These are phyloP conservation scores for Melocanna baccifera DNA, from an alignment of 176 grass and related monocot species.

Conservation along the genomic window DNA sequence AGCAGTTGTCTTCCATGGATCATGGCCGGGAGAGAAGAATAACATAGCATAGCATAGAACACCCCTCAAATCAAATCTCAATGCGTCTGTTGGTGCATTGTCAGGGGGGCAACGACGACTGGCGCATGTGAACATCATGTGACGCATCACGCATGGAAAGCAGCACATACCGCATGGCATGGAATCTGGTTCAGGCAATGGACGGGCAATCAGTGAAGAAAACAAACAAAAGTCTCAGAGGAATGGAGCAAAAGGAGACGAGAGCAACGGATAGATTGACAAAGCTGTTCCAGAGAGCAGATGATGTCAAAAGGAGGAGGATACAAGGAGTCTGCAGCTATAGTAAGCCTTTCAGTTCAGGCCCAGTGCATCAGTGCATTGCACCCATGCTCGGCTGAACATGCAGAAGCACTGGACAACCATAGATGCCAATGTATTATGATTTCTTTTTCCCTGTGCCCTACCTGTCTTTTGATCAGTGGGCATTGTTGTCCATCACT, in stretches of 20 bases:
- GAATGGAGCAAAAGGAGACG: conserved; percentile 1
- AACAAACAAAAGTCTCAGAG: background rate
- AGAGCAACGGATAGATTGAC: background rate
- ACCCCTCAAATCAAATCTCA: background rate
- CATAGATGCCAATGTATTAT: background rate
- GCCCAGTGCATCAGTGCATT: background rate
- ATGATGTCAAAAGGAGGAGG: conserved; percentile 9
- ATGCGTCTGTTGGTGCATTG: background rate
- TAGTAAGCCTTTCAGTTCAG: background rate
- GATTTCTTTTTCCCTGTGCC: background rate
- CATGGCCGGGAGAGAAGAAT: background rate
- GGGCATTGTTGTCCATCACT: background rate
- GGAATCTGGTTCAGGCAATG: conserved; percentile 28
- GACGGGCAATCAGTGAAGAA: background rate
- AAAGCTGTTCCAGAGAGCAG: background rate
- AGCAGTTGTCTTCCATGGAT: background rate
- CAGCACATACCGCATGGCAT: background rate
- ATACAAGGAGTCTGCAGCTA: background rate
- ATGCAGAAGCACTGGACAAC: background rate
- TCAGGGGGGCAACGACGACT: background rate
- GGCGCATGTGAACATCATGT: background rate
- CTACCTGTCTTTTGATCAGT: background rate
- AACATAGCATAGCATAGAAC: background rate
- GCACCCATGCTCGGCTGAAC: background rate
- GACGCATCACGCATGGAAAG: background rate